Percentiles rank a stretch among this genome's conserved stretches.
phyloP scores from a whole-genome alignment of 345 rosid species.

The Murraya koenigii region DNA sequence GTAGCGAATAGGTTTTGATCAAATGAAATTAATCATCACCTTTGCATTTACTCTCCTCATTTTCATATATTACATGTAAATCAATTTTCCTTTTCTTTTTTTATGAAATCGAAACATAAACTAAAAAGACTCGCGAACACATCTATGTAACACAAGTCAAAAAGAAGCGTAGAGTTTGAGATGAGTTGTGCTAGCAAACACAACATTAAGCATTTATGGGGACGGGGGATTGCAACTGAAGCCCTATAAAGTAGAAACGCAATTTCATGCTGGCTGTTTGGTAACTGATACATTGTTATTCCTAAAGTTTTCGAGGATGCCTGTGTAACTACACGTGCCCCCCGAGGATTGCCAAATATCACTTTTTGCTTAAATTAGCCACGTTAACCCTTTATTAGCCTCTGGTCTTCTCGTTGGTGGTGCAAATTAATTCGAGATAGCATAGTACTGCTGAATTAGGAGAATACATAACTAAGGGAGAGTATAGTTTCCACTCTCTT shows the following conservation, averaged over 20 bases:
- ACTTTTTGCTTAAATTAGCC: no score
- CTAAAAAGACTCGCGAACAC: not conserved
- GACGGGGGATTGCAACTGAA: not conserved
- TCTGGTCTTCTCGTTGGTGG: no score
- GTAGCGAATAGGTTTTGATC: conserved; percentile 44
- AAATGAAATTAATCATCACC: conserved; percentile 37
- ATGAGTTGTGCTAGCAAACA: fast-evolving
- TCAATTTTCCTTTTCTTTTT: no score
- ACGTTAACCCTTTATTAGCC: no score
- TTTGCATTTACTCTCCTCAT: conserved; percentile 32
- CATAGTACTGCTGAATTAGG: no score
- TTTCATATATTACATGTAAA: conserved; percentile 11
- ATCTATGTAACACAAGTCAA: no score
- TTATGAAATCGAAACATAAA: not conserved
- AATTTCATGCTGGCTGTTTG: not conserved
- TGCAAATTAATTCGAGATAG: no score
- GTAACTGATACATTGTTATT: not conserved
- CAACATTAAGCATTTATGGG: not conserved
- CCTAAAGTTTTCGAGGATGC: not conserved
- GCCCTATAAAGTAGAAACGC: not conserved
- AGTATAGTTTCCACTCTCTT: no score
- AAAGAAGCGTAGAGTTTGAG: not conserved
- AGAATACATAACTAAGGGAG: no score
- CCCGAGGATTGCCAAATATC: not conserved
- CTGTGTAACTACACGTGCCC: not conserved